These are phyloP conservation scores for Oryza coarctata DNA, from an alignment of 176 grass and related monocot genomes.

Conservation along the genomic window DNA sequence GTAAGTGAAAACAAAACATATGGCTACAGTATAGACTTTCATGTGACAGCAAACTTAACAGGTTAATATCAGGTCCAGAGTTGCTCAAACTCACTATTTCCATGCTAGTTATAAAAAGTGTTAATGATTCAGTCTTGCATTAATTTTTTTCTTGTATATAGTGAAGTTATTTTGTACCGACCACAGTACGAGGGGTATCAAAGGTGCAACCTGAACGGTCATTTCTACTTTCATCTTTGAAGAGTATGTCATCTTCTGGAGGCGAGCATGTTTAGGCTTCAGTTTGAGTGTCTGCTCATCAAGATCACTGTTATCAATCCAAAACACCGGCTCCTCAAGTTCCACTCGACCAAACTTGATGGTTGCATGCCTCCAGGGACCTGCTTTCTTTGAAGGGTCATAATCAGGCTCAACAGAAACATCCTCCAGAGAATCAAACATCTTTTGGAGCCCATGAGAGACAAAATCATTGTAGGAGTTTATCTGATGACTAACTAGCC, in stretches of 20 bases:
- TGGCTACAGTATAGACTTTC: not conserved
- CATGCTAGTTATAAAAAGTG: not conserved
- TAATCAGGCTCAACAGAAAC: conserved; percentile 64
- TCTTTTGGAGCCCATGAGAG: conserved; percentile 62
- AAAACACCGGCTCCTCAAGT: conserved; percentile 49
- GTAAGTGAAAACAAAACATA: not conserved
- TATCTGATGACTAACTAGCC: conserved; percentile 71
- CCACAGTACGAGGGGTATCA: not conserved
- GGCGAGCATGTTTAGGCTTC: conserved; percentile 69
- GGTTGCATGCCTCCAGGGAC: conserved; percentile 54
- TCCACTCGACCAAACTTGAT: conserved; percentile 68
- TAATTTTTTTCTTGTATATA: not conserved
- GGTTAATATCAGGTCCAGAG: conserved; percentile 10
- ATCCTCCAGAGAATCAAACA: conserved; percentile 69
- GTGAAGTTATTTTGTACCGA: not conserved
- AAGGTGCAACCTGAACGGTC: conserved; percentile 61
- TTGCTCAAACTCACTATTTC: conserved; percentile 1
- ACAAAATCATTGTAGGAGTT: conserved; percentile 82
- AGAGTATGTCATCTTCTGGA: conserved; percentile 90
- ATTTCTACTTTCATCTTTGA: conserved; percentile 55
- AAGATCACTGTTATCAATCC: conserved; percentile 36
- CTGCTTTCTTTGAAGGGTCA: conserved; percentile 67
- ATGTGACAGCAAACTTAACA: conserved; percentile 5
- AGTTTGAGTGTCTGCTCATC: conserved; percentile 47
- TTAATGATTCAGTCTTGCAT: not conserved